These are phyloP conservation scores for Colletotrichum sp. DNA, from an alignment of 2,329 filamentous ascomycete species.

Conservation along the genomic window DNA sequence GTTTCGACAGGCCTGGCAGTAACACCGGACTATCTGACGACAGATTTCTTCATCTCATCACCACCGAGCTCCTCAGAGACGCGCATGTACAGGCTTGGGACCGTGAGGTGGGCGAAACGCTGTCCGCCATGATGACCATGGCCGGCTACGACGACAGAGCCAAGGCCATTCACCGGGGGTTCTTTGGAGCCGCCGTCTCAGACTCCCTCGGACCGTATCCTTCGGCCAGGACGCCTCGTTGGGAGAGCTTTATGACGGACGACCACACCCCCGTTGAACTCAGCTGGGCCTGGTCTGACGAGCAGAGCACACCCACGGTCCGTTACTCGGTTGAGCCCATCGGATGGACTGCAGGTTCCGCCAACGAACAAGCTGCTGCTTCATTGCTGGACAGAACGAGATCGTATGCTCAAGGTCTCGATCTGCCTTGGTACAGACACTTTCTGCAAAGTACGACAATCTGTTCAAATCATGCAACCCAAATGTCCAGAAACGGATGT, in stretches of 20 bases:
- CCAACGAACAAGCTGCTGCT: not conserved
- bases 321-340: constrained; percentile 37
- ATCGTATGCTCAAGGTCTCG: constrained; percentile 10
- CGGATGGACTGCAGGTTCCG: constrained; percentile 23
- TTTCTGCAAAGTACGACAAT: not conserved
- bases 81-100: not conserved
- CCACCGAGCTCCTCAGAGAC: not conserved
- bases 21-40: not conserved
- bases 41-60: not conserved
- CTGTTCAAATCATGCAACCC: not conserved
- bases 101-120: not conserved
- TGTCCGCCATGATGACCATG: not conserved
- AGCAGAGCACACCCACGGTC: constrained; percentile 25
- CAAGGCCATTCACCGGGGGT: not conserved
- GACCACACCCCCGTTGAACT: constrained; percentile 38
- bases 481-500: not conserved
- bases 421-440: constrained; percentile 21
- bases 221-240: not conserved
- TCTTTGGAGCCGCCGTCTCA: not conserved
- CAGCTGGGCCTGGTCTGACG: constrained; percentile 37
- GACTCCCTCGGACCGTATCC: not conserved
- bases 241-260: constrained; percentile 46
- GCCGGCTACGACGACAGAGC: not conserved
- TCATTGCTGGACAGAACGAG: not conserved
- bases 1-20: not conserved